These are phyloP conservation scores for Heterobasidion annosum DNA, from an alignment of 1,284 basidiomycete species.

Conservation along the genomic window DNA sequence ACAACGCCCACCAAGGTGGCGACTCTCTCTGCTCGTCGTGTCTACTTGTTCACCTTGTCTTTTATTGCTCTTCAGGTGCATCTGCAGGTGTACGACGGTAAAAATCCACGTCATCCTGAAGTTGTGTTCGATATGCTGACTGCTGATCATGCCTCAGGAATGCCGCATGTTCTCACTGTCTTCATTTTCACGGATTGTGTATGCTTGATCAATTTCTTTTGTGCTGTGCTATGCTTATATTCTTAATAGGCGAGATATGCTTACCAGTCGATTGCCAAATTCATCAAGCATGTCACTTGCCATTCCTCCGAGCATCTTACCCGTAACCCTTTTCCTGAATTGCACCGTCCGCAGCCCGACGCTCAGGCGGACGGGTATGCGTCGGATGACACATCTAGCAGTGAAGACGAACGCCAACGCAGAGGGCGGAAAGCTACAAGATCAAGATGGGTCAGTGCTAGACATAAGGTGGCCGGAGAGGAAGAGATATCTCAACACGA, in stretches of 20 bases:
- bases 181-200: slow-evolving; percentile 63
- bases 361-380: slow-evolving; percentile 14
- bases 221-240: not conserved
- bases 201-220: slow-evolving; percentile 12
- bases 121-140: not conserved
- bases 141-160: slow-evolving; percentile 24
- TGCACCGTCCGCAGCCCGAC: slow-evolving; percentile 22
- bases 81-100: slow-evolving; percentile 62
- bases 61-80: slow-evolving; percentile 42
- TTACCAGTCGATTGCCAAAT: slow-evolving; percentile 47
- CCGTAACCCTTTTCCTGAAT: slow-evolving; percentile 37
- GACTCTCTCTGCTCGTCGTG: not conserved
- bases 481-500: not conserved
- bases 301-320: slow-evolving; percentile 25
- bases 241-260: slow-evolving; percentile 42
- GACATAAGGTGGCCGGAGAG: not conserved
- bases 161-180: slow-evolving; percentile 64
- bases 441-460: not conserved
- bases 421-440: not conserved
- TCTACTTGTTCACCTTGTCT: too few species aligned
- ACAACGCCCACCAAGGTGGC: slow-evolving; percentile 59
- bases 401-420: not conserved
- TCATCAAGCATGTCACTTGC: slow-evolving; percentile 42
- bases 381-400: slow-evolving; percentile 10
- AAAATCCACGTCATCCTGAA: not conserved